Base-by-base conservation (phyloP, 2,329 filamentous ascomycete genomes). In the Curvularia spicifera region DNA sequence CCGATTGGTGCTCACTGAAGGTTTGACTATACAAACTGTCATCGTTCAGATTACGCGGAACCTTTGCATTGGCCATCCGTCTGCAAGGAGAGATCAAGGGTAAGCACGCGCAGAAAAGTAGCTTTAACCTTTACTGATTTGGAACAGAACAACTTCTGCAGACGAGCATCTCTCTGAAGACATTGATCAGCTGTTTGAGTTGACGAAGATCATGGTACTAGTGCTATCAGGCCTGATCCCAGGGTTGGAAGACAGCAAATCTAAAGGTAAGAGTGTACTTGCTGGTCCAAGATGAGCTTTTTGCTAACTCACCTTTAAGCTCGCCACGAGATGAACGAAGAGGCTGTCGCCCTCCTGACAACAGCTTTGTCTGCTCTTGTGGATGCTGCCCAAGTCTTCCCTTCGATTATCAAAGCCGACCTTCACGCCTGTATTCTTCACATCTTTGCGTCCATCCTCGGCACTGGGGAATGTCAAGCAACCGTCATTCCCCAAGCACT, bases 371-470 rank as follows among this genome's bases (percentile, higher is more conserved):
- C 93, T 59, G 91, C 95, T 1, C 85, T 99, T 1, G 95, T 98
- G 3, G 92, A 98, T 71, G 93, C 95, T 1, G 93, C 95, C 6
- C 91, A 96, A 61, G 93, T 98, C 15, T 99, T 99, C 78, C 96
- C 96, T 0, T 88, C 91, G 2, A 93, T 99, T 69, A 99, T 99
- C 81, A 95, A 95, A 73, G 94, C 93, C 9, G 95, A 99, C 75
- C 84, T 99, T 6, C 93, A 98, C 72, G 94, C 95, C 39, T 98
- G 94, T 71, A 97, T 98, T 66, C 86, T 99, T 49, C 93, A 99
- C 79, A 97, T 98, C 54, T 97, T 98, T 73, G 90, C 91, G 53
- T 97, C 93, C 0, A 95, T 97, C 56, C 85, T 99, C 12, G 90
- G 91, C 13, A 97, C 93, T 0, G 89, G 91, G 0, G 84, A 87